These are phyloP conservation scores for Falciphora oryzae DNA, from an alignment of 2,329 filamentous ascomycete species.

Conservation along the genomic window DNA sequence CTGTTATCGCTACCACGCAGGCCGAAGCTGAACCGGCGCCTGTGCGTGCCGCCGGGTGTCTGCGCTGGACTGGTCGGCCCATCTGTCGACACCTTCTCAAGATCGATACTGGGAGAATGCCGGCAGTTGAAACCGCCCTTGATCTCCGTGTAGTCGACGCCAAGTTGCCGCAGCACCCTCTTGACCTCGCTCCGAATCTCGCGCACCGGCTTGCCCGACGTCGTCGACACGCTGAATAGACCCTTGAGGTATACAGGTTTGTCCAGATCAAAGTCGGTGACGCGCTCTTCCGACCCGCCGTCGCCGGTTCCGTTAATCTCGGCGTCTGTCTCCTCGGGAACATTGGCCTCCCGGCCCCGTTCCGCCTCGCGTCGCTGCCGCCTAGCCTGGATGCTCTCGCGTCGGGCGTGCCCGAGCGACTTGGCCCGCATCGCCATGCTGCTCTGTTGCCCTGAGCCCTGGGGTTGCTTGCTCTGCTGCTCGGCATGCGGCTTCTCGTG, in stretches of 20 bases:
- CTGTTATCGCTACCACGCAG: conserved; percentile 51
- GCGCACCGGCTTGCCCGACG: conserved; percentile 81
- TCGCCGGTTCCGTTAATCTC: conserved; percentile 59
- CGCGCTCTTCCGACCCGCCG: conserved; percentile 53
- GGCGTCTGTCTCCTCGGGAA: conserved; percentile 85
- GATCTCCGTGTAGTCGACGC: conserved; percentile 89
- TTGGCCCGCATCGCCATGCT: conserved; percentile 69
- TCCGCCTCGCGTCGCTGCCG: conserved; percentile 54
- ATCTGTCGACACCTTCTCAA: conserved; percentile 64
- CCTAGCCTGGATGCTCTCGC: conserved; percentile 87
- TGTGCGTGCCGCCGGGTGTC: conserved; percentile 38
- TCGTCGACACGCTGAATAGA: conserved; percentile 94
- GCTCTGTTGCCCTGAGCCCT: conserved; percentile 25
- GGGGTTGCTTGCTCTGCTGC: conserved; percentile 41
- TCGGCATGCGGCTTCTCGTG: conserved; percentile 43
- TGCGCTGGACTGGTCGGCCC: conserved; percentile 48
- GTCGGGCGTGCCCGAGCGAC: conserved; percentile 80
- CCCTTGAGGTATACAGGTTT: conserved; percentile 96
- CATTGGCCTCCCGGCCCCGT: conserved; percentile 61
- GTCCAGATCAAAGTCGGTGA: conserved; percentile 69
- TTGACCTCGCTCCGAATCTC: conserved; percentile 88
- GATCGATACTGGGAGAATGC: conserved; percentile 83
- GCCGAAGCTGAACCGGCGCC: conserved; percentile 78
- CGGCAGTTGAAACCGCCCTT: conserved; percentile 88
- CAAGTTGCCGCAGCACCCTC: conserved; percentile 77